Evolutionary conservation across 192 early-diverging fungal genomes (phyloP).

Genomic region (Podila epigama): DNA sequence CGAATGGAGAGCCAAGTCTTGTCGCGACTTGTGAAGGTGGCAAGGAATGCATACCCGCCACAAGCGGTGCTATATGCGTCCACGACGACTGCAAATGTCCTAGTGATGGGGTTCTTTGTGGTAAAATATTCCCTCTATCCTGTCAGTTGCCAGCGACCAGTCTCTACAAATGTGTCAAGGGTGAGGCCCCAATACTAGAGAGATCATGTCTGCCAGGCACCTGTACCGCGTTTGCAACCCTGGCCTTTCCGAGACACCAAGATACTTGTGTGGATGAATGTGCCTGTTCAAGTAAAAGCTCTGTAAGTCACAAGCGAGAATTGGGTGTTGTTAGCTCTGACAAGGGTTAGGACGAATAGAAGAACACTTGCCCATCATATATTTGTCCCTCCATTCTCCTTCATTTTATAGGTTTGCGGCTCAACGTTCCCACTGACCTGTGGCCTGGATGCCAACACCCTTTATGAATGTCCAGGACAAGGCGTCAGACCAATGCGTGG

Average conservation of each 20-base stretch:
- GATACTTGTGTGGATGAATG: too few species aligned
- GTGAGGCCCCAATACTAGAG: not conserved
- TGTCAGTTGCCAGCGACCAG: not conserved
- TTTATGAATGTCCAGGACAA: not conserved
- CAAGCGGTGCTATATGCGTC: not conserved
- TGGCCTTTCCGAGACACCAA: not conserved
- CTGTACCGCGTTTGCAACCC: not conserved
- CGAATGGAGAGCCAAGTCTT: not conserved
- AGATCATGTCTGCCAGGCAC: too few species aligned
- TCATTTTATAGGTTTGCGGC: constrained; percentile 1
- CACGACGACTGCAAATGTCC: constrained; percentile 4
- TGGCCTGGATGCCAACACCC: not conserved
- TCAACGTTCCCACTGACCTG: constrained; percentile 9
- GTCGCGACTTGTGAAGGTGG: constrained; percentile 1
- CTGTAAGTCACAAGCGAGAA: too few species aligned
- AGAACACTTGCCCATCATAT: too few species aligned
- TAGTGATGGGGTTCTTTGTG: not conserved
- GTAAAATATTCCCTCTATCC: not conserved
- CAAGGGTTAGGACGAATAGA: too few species aligned
- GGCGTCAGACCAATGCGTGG: not conserved
- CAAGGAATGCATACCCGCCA: not conserved
- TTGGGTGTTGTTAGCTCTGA: too few species aligned
- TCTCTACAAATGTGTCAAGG: constrained; percentile 7
- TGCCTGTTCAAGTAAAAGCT: too few species aligned
- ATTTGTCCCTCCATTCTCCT: too few species aligned